Evolutionary conservation across 2,329 filamentous ascomycete species (phyloP).

Genomic region (Scorias spongiosa): DNA sequence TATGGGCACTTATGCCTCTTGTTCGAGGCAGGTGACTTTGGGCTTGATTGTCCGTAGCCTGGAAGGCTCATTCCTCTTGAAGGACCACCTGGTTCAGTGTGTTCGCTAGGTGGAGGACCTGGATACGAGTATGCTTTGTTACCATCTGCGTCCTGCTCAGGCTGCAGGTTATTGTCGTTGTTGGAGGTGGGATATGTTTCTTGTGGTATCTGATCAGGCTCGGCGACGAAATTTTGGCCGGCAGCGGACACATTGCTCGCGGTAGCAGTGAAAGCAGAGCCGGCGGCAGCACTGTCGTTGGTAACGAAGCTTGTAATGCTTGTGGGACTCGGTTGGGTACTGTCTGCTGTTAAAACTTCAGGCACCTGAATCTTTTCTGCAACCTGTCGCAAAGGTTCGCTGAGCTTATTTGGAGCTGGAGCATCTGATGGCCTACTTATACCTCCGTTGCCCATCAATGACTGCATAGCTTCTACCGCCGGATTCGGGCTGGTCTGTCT

Average conservation of each 20-base stretch:
- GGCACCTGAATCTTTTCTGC: constrained; percentile 36
- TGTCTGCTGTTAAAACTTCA: constrained; percentile 27
- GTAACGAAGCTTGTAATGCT: constrained; percentile 41
- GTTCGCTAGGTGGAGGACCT: constrained; percentile 36
- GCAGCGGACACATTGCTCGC: constrained; percentile 35
- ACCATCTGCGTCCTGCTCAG: constrained; percentile 11
- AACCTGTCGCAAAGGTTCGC: constrained; percentile 32
- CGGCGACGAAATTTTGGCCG: constrained; percentile 25
- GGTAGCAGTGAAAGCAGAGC: constrained; percentile 27
- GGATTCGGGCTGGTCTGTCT: constrained; percentile 35
- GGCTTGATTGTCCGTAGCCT: constrained; percentile 39
- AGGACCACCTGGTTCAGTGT: constrained; percentile 34
- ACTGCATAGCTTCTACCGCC: constrained; percentile 27
- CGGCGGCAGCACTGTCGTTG: constrained; percentile 29
- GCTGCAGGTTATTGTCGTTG: constrained; percentile 1
- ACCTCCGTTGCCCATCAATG: constrained; percentile 26
- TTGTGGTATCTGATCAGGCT: constrained; percentile 23
- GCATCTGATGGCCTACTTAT: constrained; percentile 31
- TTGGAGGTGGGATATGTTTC: constrained; percentile 11
- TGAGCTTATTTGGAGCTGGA: constrained; percentile 28
- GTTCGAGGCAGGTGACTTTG: constrained; percentile 46
- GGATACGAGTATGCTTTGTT: constrained; percentile 51
- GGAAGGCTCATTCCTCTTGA: constrained; percentile 43
- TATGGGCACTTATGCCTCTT: constrained; percentile 97
- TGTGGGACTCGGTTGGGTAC: constrained; percentile 36